Percentiles rank a stretch among this genome's conserved stretches.
These are phyloP conservation scores for Urochloa ruziziensis DNA, from an alignment of 176 grass and related monocot genomes.

Conservation along the genomic window DNA sequence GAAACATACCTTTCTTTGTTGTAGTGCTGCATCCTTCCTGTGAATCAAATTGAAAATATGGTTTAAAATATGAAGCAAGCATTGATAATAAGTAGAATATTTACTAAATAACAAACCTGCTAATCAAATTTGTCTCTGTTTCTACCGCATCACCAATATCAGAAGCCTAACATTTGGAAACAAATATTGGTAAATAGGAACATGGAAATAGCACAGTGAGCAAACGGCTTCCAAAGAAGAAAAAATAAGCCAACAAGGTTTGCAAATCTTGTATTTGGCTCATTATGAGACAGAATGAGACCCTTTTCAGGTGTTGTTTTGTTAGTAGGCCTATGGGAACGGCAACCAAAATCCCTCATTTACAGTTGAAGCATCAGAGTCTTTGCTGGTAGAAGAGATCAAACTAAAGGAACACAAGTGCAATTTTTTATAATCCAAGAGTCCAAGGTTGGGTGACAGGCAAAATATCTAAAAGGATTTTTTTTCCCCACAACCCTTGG, in stretches of 20 bases:
- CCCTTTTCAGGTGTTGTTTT: background rate
- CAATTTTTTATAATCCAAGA: background rate
- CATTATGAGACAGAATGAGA: conserved; percentile 3
- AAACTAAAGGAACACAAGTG: background rate
- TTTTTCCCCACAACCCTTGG: background rate
- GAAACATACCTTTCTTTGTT: conserved; percentile 65
- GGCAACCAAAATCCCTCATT: background rate
- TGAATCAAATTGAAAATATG: conserved; percentile 41
- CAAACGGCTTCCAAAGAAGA: conserved; percentile 2
- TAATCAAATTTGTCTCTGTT: conserved; percentile 45
- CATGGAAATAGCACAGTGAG: conserved; percentile 7
- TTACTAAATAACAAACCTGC: conserved; percentile 44
- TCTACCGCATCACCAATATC: conserved; percentile 50
- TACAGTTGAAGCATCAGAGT: background rate
- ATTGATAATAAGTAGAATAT: conserved; percentile 16
- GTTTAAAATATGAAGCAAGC: conserved; percentile 15
- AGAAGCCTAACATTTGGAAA: conserved; percentile 46
- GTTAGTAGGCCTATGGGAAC: background rate
- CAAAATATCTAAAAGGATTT: background rate
- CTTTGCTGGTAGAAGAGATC: background rate
- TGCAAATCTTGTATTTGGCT: background rate
- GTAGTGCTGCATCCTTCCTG: conserved; percentile 70
- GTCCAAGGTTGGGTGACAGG: background rate
- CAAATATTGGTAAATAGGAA: conserved; percentile 18
- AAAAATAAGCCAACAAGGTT: conserved; percentile 10